These are phyloP conservation scores for Pseudogymnoascus sp. DNA, from an alignment of 2,329 filamentous ascomycete species.

Conservation along the genomic window DNA sequence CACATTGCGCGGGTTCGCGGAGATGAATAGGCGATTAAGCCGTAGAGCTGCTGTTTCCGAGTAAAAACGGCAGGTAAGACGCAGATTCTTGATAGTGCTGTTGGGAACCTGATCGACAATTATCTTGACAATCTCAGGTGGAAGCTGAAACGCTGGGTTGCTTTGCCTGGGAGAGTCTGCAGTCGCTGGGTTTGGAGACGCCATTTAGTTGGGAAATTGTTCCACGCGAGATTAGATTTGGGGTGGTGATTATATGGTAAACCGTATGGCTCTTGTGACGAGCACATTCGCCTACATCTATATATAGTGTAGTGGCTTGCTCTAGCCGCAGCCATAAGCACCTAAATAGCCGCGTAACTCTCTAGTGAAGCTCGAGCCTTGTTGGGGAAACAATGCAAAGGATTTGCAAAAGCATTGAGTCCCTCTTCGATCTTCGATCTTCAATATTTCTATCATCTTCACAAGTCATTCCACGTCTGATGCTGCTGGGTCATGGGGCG, in stretches of 20 bases:
- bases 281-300: too few relatives aligned
- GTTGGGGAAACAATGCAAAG: background rate
- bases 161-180: background rate
- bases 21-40: conserved; percentile 32
- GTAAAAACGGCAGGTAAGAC: conserved; percentile 19
- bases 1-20: conserved; percentile 32
- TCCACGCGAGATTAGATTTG: conserved; percentile 10
- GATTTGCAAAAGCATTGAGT: background rate
- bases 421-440: background rate
- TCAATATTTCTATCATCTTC: background rate
- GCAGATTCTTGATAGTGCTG: conserved; percentile 23
- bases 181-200: background rate
- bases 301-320: too few relatives aligned
- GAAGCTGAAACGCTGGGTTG: background rate
- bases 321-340: too few relatives aligned
- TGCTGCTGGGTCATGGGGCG: background rate
- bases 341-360: too few relatives aligned
- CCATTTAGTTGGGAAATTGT: background rate
- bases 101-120: conserved; percentile 19
- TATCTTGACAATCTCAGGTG: conserved; percentile 8
- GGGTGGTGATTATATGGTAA: too few relatives aligned
- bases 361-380: too few relatives aligned
- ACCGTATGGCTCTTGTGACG: too few relatives aligned
- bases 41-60: conserved; percentile 17
- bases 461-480: background rate